A percentile compares a stretch with the other conserved stretches of the same genome.
phyloP scores from a whole-genome alignment of 2,329 filamentous ascomycete genomes.

The Mariannaea sp. region DNA sequence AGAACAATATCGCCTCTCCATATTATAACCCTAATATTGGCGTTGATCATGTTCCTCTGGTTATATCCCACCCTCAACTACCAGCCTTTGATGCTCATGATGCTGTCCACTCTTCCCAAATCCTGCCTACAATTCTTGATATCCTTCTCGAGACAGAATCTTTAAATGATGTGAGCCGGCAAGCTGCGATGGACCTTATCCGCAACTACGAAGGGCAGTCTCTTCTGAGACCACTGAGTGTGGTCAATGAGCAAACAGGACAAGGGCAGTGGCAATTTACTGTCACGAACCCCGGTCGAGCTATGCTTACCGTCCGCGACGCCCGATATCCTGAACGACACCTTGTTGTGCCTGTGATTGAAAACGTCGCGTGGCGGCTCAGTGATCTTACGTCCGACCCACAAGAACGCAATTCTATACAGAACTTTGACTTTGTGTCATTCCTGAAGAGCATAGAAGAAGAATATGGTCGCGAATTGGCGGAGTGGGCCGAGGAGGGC shows the following conservation, averaged over 20 bases:
- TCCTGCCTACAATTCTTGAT: slow-evolving; percentile 40
- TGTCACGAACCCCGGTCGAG: slow-evolving; percentile 36
- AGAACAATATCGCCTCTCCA: slow-evolving; percentile 31
- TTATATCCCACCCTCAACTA: slow-evolving; percentile 37
- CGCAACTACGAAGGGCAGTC: slow-evolving; percentile 37
- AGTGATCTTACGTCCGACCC: slow-evolving; percentile 28
- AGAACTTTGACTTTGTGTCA: slow-evolving; percentile 25
- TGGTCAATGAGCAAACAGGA: slow-evolving; percentile 12
- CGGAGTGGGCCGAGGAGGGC: slow-evolving; percentile 31
- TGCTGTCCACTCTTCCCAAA: slow-evolving; percentile 33
- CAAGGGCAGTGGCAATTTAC: slow-evolving; percentile 36
- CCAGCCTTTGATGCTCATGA: slow-evolving; percentile 34
- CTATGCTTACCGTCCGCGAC: slow-evolving; percentile 34
- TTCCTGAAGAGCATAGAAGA: slow-evolving; percentile 23
- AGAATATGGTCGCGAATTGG: slow-evolving; percentile 16
- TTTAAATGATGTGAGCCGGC: slow-evolving; percentile 17
- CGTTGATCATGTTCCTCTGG: slow-evolving; percentile 37
- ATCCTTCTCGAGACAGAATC: slow-evolving; percentile 37
- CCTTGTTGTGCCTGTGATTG: slow-evolving; percentile 34
- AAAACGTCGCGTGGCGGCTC: slow-evolving; percentile 37
- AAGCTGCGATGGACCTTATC: slow-evolving; percentile 30
- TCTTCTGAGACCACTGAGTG: slow-evolving; percentile 27
- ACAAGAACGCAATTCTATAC: slow-evolving; percentile 24
- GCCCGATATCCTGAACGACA: slow-evolving; percentile 30
- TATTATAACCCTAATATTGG: slow-evolving; percentile 37